These are phyloP conservation scores for Kentomonas sorsogonicus DNA, from an alignment of 208 protist species.

Conservation along the genomic window DNA sequence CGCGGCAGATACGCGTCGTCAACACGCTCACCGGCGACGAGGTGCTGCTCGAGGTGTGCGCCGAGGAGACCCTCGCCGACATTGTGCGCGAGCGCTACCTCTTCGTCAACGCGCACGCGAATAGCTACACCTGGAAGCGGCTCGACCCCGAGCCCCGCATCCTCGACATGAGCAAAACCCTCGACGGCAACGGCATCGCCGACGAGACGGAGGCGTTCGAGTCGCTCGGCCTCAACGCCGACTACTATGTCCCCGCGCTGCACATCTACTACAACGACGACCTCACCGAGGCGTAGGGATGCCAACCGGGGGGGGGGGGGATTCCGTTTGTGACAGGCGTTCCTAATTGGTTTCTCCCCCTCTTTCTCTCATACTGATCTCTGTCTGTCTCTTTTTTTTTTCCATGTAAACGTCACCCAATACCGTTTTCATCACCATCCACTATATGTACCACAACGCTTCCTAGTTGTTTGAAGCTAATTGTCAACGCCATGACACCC, in stretches of 20 bases:
- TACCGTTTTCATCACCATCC: too few species aligned
- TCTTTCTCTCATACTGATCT: constrained; percentile 4
- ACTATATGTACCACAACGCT: too few species aligned
- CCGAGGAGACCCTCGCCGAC: constrained; percentile 88
- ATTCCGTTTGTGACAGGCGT: background rate
- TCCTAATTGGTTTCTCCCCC: constrained; percentile 9
- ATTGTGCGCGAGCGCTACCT: constrained; percentile 88
- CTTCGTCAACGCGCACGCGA: constrained; percentile 85
- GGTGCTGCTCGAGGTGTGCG: constrained; percentile 87
- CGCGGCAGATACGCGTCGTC: constrained; percentile 85
- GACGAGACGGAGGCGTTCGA: constrained; percentile 90
- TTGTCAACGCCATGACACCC: too few species aligned
- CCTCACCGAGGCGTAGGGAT: constrained; percentile 71
- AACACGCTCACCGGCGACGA: constrained; percentile 89
- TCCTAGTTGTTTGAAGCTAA: too few species aligned
- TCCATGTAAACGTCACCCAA: too few species aligned
- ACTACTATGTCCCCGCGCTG: constrained; percentile 90
- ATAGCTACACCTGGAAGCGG: constrained; percentile 91
- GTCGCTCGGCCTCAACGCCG: constrained; percentile 80
- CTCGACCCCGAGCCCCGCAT: constrained; percentile 64
- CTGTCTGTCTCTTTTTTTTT: constrained; percentile 11
- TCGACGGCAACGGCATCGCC: constrained; percentile 86
- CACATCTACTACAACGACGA: constrained; percentile 94
- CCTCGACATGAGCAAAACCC: constrained; percentile 85
- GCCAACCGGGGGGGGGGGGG: background rate